Conservation (phyloP, 805 yeast species). For the Danielozyma ontarioensis region DNA sequence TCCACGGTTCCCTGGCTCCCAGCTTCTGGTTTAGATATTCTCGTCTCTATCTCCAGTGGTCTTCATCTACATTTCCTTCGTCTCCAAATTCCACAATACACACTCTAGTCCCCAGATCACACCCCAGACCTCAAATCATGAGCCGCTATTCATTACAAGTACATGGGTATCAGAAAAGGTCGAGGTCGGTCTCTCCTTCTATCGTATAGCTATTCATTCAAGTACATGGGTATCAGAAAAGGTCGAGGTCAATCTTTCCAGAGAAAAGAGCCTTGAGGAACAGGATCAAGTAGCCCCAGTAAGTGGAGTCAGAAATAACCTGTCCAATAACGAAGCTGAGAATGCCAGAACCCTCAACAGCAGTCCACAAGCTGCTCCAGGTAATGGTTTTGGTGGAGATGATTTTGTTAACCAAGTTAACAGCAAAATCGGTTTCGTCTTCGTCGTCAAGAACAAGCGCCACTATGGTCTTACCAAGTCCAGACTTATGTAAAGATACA, state of each 20-base stretch:
- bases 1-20: no score
- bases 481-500: slow-evolving; percentile 17
- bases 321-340: slow-evolving; percentile 6
- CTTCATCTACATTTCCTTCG: no score
- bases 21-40: no score
- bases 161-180: not conserved
- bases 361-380: slow-evolving; percentile 5
- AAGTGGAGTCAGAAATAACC: slow-evolving; percentile 7
- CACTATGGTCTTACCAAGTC: slow-evolving; percentile 15
- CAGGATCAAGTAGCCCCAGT: slow-evolving; percentile 3
- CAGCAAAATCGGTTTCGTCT: slow-evolving; percentile 12
- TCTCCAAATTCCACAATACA: no score
- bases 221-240: not conserved
- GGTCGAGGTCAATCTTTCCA: slow-evolving; percentile 5
- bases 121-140: no score
- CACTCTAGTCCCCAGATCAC: no score
- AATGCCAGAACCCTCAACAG: slow-evolving; percentile 10
- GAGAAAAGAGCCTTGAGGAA: slow-evolving; percentile 8
- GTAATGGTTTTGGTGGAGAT: slow-evolving; percentile 9
- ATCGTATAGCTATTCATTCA: not conserved
- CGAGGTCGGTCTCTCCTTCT: slow-evolving; percentile 6
- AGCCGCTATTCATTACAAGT: not conserved
- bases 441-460: slow-evolving; percentile 11
- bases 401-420: slow-evolving; percentile 11
- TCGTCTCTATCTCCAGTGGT: no score